Evolutionary conservation across 2,329 filamentous ascomycete genomes (phyloP).

Genomic region (Cadophora luteo-olivacea): DNA sequence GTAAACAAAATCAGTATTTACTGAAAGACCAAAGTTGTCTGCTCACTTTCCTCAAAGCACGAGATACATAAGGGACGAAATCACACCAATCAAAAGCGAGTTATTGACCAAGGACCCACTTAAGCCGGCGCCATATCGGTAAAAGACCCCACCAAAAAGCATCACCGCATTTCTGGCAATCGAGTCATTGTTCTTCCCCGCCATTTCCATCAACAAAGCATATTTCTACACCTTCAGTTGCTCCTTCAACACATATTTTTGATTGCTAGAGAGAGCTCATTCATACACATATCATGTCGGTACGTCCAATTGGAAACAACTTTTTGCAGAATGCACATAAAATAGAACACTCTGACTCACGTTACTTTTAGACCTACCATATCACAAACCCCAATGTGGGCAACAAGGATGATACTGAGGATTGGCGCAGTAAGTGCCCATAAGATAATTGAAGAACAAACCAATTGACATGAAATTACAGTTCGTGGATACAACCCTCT

Average conservation of each 20-base stretch:
- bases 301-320: constrained; percentile 3
- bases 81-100: not conserved
- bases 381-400: constrained; percentile 82
- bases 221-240: not conserved
- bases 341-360: constrained; percentile 29
- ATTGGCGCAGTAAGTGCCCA: constrained; percentile 75
- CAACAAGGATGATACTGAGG: constrained; percentile 75
- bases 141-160: constrained; percentile 14
- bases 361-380: constrained; percentile 63
- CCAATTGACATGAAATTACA: constrained; percentile 45
- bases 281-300: constrained; percentile 11
- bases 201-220: constrained; percentile 18
- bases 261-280: not conserved
- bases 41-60: too few relatives aligned
- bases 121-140: constrained; percentile 1
- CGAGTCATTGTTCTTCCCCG: constrained; percentile 14
- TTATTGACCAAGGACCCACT: not conserved
- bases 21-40: too few relatives aligned
- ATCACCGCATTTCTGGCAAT: constrained; percentile 1
- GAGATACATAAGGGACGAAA: not conserved
- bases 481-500: constrained; percentile 92
- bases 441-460: not conserved
- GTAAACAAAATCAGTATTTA: too few relatives aligned
- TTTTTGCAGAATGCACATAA: not conserved
- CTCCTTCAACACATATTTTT: not conserved